Evolutionary conservation across 2,329 filamentous ascomycete species (phyloP).

Genomic region (Ilyonectria sp.): DNA sequence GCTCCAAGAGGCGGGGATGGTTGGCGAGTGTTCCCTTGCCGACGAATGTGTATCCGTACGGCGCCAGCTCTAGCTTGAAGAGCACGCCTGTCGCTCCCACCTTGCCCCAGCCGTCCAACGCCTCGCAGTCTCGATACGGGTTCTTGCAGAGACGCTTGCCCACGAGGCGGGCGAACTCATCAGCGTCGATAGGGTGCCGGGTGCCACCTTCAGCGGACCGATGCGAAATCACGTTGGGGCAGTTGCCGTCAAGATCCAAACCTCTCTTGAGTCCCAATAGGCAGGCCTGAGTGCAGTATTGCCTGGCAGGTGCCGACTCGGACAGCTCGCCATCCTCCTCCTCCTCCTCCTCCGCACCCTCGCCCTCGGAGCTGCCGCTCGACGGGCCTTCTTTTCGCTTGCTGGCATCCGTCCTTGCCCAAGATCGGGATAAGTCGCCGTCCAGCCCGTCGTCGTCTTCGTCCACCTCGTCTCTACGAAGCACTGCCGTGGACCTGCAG

Average conservation of each 20-base stretch:
- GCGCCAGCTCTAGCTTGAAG: slow-evolving; percentile 40
- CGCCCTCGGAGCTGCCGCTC: slow-evolving; percentile 20
- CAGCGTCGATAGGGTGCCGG: slow-evolving; percentile 33
- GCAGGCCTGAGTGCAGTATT: slow-evolving; percentile 44
- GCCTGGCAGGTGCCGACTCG: slow-evolving; percentile 25
- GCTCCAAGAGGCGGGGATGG: too few species aligned
- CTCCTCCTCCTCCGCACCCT: neutral
- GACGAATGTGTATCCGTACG: too few species aligned
- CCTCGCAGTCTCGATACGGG: slow-evolving; percentile 32
- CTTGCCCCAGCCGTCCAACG: slow-evolving; percentile 26
- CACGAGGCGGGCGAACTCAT: slow-evolving; percentile 27
- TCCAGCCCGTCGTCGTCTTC: slow-evolving; percentile 6
- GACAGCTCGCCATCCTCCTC: slow-evolving; percentile 31
- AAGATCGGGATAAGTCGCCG: slow-evolving; percentile 4
- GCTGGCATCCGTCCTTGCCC: neutral
- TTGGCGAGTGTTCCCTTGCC: too few species aligned
- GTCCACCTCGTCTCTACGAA: slow-evolving; percentile 1
- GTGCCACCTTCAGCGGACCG: slow-evolving; percentile 17
- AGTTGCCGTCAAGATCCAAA: slow-evolving; percentile 35
- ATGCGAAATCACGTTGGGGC: slow-evolving; percentile 41
- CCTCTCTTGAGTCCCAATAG: slow-evolving; percentile 42
- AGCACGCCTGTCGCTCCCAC: slow-evolving; percentile 30
- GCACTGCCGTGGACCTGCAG: slow-evolving; percentile 3
- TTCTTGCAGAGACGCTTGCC: slow-evolving; percentile 21
- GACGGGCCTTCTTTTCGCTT: slow-evolving; percentile 14